phyloP scores from a whole-genome alignment of 495 filamentous ascomycete species.

The Neurospora sp. region DNA sequence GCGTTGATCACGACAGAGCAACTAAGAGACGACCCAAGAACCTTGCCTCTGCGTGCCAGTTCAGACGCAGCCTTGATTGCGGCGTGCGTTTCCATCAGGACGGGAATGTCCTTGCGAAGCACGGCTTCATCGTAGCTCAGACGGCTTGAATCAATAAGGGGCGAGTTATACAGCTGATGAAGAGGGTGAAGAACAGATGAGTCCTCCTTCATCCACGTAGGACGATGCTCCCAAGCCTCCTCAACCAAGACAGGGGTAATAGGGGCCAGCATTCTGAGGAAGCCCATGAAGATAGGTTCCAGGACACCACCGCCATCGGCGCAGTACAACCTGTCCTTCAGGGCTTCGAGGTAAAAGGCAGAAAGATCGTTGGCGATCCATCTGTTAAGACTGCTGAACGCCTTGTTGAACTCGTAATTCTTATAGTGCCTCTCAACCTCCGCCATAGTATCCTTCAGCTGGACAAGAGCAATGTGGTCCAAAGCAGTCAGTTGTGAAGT shows the following conservation, averaged over 20 bases:
- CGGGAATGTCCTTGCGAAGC: conserved; percentile 42
- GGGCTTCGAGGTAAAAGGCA: conserved; percentile 82
- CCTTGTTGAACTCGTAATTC: conserved; percentile 76
- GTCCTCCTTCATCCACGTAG: conserved; percentile 48
- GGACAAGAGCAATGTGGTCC: conserved; percentile 68
- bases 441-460: conserved; percentile 52
- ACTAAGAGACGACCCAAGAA: conserved; percentile 63
- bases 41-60: conserved; percentile 49
- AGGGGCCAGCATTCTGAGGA: conserved; percentile 69
- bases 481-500: conserved; percentile 37
- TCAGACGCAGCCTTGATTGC: conserved; percentile 66
- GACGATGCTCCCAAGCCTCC: conserved; percentile 74
- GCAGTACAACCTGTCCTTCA: conserved; percentile 87
- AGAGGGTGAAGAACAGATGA: conserved; percentile 25
- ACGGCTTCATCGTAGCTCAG: conserved; percentile 18
- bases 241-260: conserved; percentile 77
- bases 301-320: conserved; percentile 57
- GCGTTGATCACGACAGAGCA: conserved; percentile 50
- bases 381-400: conserved; percentile 55
- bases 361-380: conserved; percentile 79
- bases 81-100: conserved; percentile 42
- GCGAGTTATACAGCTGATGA: conserved; percentile 31
- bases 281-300: conserved; percentile 54
- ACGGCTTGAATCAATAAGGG: conserved; percentile 23
- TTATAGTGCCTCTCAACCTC: conserved; percentile 52